Conservation (phyloP, 139 green algal genomes). For the Bryopsis sp. region DNA sequence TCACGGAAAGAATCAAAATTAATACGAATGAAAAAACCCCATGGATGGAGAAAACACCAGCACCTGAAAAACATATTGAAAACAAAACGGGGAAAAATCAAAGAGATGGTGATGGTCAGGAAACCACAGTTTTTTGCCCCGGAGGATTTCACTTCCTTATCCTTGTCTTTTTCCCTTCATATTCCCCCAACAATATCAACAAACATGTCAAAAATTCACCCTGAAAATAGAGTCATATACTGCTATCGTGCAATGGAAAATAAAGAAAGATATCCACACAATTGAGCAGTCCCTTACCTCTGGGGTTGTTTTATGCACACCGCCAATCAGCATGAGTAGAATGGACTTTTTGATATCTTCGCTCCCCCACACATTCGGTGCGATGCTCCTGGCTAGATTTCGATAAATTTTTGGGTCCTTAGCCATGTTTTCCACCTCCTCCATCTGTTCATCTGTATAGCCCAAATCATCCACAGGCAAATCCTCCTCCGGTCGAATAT, state of each 20-base stretch:
- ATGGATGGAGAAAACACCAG: too few species aligned
- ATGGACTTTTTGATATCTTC: slow-evolving; percentile 80
- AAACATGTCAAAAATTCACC: too few species aligned
- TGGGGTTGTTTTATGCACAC: slow-evolving; percentile 76
- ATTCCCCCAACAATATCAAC: neutral
- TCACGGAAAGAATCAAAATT: too few species aligned
- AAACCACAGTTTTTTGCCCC: too few species aligned
- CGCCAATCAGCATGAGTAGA: slow-evolving; percentile 88
- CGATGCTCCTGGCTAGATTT: slow-evolving; percentile 63
- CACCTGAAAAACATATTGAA: too few species aligned
- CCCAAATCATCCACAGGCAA: slow-evolving; percentile 9
- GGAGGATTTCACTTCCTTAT: too few species aligned
- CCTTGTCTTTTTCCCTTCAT: neutral
- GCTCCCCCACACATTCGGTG: slow-evolving; percentile 77
- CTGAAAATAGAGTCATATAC: too few species aligned
- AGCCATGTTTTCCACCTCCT: slow-evolving; percentile 32
- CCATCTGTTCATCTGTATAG: slow-evolving; percentile 42
- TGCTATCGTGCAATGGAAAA: too few species aligned
- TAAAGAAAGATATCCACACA: too few species aligned
- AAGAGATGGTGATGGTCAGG: too few species aligned
- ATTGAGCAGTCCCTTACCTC: slow-evolving; percentile 42
- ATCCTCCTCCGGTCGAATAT: neutral
- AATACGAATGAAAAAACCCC: too few species aligned
- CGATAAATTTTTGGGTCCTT: slow-evolving; percentile 46
- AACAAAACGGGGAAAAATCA: too few species aligned